phyloP scores from a whole-genome alignment of 805 yeast species.

The Nematodospora valgi region DNA sequence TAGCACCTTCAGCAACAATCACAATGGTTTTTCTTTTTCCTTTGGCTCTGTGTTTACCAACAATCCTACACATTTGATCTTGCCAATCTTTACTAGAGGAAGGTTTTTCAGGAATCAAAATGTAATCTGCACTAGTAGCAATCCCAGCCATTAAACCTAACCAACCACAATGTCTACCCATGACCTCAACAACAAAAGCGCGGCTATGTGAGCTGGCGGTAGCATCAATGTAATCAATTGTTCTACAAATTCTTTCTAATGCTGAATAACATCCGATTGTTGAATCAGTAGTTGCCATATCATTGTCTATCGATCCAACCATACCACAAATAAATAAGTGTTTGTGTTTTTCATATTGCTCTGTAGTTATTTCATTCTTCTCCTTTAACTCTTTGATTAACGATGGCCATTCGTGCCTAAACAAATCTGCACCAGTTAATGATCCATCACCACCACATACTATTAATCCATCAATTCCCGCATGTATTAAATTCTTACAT shows the following conservation, averaged over 20 bases:
- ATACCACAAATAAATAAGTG: constrained; percentile 85
- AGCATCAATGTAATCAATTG: constrained; percentile 95
- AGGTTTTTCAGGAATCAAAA: constrained; percentile 93
- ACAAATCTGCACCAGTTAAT: constrained; percentile 93
- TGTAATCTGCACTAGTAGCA: constrained; percentile 93
- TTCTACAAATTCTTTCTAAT: constrained; percentile 85
- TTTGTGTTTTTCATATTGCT: constrained; percentile 58
- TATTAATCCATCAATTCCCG: constrained; percentile 91
- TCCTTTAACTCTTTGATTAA: constrained; percentile 68
- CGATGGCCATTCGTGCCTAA: constrained; percentile 93
- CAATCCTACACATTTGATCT: constrained; percentile 71
- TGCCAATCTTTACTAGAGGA: constrained; percentile 74
- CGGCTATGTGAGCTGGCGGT: constrained; percentile 96
- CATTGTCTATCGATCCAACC: constrained; percentile 97
- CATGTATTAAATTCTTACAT: constrained; percentile 76
- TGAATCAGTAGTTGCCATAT: constrained; percentile 95
- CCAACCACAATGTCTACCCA: constrained; percentile 99
- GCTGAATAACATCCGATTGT: constrained; percentile 97
- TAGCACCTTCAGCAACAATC: constrained; percentile 97
- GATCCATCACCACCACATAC: constrained; percentile 99
- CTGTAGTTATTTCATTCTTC: constrained; percentile 53
- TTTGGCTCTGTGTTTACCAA: constrained; percentile 71
- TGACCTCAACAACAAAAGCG: constrained; percentile 96
- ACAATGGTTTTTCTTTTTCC: constrained; percentile 95
- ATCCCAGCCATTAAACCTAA: constrained; percentile 96